These are phyloP conservation scores for Craspedostauros australis DNA, from an alignment of 108 stramenopile genomes.

Conservation along the genomic window DNA sequence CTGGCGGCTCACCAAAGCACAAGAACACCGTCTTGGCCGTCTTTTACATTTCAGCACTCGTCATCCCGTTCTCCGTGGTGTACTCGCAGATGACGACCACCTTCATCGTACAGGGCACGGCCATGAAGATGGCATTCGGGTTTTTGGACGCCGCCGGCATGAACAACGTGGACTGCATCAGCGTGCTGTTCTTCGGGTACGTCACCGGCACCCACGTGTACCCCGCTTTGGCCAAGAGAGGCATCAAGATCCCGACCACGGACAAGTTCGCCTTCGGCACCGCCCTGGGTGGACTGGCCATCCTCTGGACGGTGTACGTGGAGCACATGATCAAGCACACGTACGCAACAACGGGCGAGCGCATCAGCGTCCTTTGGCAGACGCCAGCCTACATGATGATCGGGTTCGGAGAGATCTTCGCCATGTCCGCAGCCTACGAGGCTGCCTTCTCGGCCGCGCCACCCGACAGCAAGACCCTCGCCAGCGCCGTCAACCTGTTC, in stretches of 20 bases:
- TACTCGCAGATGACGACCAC: constrained; percentile 87
- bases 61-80: constrained; percentile 80
- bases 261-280: constrained; percentile 85
- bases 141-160: constrained; percentile 78
- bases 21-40: too few relatives aligned
- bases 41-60: constrained; percentile 39
- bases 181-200: constrained; percentile 69
- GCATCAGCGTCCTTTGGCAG: constrained; percentile 75
- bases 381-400: constrained; percentile 64
- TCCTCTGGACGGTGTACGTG: constrained; percentile 59
- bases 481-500: constrained; percentile 77
- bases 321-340: constrained; percentile 65
- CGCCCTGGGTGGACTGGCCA: constrained; percentile 56
- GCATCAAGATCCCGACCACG: constrained; percentile 71
- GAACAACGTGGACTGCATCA: constrained; percentile 76
- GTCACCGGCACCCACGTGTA: constrained; percentile 59
- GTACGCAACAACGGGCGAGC: constrained; percentile 45
- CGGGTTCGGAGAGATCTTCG: constrained; percentile 83
- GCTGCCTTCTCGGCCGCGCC: constrained; percentile 77
- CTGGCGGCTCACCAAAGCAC: too few relatives aligned
- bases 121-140: constrained; percentile 69
- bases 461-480: constrained; percentile 60
- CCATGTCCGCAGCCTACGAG: constrained; percentile 80
- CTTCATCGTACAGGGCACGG: constrained; percentile 81
- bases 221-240: constrained; percentile 48